Conservation (phyloP, 148 eudicot genomes). For the Silene uniflora region DNA sequence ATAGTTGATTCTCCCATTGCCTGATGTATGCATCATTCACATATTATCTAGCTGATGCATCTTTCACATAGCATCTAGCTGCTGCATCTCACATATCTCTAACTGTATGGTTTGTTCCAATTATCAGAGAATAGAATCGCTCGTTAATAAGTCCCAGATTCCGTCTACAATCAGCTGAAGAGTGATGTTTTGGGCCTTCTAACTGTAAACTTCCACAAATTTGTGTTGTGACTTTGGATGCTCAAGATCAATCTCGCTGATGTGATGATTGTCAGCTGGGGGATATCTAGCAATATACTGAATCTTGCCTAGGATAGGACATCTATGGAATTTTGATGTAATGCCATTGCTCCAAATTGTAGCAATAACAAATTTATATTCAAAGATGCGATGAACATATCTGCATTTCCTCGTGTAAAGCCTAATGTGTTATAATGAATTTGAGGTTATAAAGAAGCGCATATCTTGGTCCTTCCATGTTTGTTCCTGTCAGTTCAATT, state of each 20-base stretch:
- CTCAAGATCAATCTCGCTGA: slow-evolving; percentile 12
- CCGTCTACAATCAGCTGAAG: slow-evolving; percentile 22
- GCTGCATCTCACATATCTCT: neutral
- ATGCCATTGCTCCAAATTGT: neutral
- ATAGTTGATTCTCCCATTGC: neutral
- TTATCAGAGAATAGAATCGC: slow-evolving; percentile 71
- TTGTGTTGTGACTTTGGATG: neutral
- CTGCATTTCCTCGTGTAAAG: neutral
- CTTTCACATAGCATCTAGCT: neutral
- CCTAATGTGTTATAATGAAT: neutral
- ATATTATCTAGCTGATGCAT: neutral
- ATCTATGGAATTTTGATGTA: neutral
- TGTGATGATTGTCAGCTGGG: neutral
- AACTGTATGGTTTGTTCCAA: neutral
- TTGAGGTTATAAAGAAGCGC: neutral
- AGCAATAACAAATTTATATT: neutral
- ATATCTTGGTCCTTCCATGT: neutral
- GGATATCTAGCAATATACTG: slow-evolving; percentile 9
- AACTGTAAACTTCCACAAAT: neutral
- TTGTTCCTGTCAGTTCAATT: neutral
- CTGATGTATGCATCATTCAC: neutral
- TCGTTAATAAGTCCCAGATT: slow-evolving; percentile 46
- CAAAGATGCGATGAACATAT: neutral
- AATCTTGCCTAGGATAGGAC: neutral
- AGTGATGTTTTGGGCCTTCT: neutral